Evolutionary conservation across 73 alveolate species (phyloP), one percentile per base, ranked within the genome.

Genomic region (Paramecium caudatum): DNA sequence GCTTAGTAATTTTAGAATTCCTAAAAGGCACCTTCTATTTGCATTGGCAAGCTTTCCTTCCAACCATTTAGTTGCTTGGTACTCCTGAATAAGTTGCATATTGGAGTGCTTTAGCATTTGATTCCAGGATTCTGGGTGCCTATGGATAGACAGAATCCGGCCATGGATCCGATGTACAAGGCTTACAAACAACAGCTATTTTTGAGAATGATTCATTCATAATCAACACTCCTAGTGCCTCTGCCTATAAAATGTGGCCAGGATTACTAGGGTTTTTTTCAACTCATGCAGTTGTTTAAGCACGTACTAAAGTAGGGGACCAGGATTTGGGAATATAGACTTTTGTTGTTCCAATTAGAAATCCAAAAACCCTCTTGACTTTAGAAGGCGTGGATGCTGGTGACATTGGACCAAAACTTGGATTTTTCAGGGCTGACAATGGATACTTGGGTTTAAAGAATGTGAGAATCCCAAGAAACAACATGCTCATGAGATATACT

Each of bases 121-220:
- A 70, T n/a, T 47, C 80, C 27, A 16, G 82, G 32, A 34, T 91
- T 5, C 46, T 68, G n/a, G 96, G 96, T 17, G 81, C 88, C 1
- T 93, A 93, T 83, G 94, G 90, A 33, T 65, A 93, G 48, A 93
- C 96, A 7, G 96, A 93, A 69, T 32, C 91, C n/a, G 94, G 95
- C 0, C 96, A 93, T 68, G 96, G 96, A 2, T 87, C 94, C 16
- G 94, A 93, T 90, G 95, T 93, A 3, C 27, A 91, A 41, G 70
- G 92, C 39, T 46, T 93, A 1, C 90, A 90, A 69, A 63, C 95
- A 3, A 82, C 86, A 9, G 94, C 94, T 3, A 68, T 74, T 91
- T 65, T n/a, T 65, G 86, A 70, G 7, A 47, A 85, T 9, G 49
- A 90, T 21, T 86, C 91, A 19, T 93, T 93, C 62, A 87, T 61